Conservation (phyloP, 805 yeast species). For the Scheffersomyces amazonensis region DNA sequence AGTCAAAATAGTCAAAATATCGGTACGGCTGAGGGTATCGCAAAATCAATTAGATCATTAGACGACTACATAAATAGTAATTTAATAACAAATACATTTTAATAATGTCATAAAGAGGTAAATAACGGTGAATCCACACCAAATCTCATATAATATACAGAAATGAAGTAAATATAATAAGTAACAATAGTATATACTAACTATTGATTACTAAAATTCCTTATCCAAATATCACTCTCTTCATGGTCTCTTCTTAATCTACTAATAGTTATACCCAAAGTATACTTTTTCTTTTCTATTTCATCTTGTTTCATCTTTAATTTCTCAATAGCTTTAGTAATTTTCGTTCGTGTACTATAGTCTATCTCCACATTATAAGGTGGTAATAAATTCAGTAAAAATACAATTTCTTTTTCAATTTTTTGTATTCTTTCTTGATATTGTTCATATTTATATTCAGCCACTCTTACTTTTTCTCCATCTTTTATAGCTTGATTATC, state of each 20-base stretch:
- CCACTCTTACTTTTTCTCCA: constrained; percentile 13
- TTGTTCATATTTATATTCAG: constrained; percentile 35
- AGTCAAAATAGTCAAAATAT: too few species aligned
- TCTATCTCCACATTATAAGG: constrained; percentile 44
- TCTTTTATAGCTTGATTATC: constrained; percentile 2
- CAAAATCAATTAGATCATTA: too few species aligned
- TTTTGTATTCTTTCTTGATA: constrained; percentile 29
- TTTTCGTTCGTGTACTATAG: constrained; percentile 38
- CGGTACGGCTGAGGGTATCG: too few species aligned
- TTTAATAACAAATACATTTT: too few species aligned
- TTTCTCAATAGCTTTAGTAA: constrained; percentile 38
- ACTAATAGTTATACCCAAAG: constrained; percentile 39
- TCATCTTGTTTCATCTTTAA: constrained; percentile 39
- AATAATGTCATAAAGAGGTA: too few species aligned
- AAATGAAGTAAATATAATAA: not conserved
- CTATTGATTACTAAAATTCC: constrained; percentile 13
- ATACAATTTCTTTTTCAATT: constrained; percentile 38
- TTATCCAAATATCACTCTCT: constrained; percentile 42
- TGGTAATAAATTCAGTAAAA: constrained; percentile 37
- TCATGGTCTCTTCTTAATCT: constrained; percentile 42
- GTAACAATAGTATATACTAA: not conserved
- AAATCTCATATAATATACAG: too few species aligned
- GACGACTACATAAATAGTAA: too few species aligned
- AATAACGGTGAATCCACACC: too few species aligned
- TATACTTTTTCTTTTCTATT: constrained; percentile 38